Evolutionary conservation across 1,139 yeast genomes (phyloP).

Genomic region (Kodamaea ohmeri): DNA sequence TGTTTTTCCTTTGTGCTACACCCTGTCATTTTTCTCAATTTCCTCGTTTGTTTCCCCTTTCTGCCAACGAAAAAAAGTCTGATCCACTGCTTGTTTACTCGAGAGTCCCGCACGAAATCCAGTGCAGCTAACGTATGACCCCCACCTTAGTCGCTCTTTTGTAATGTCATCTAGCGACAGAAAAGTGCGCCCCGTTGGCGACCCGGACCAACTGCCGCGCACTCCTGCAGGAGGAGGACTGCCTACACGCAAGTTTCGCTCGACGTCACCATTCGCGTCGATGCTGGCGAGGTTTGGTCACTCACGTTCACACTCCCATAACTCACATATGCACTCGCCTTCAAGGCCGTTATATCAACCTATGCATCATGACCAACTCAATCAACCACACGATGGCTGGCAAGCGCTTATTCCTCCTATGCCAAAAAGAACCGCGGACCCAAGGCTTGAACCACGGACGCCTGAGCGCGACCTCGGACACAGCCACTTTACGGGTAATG

Average conservation of each 20-base stretch:
- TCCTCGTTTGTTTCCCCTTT: conserved; percentile 1
- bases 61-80: conserved; percentile 5
- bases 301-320: conserved; percentile 18
- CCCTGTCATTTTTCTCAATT: conserved; percentile 3
- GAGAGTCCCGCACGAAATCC: not conserved
- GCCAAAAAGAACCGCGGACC: conserved; percentile 20
- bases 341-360: conserved; percentile 16
- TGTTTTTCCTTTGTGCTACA: conserved; percentile 1
- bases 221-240: conserved; percentile 4
- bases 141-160: conserved; percentile 1
- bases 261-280: conserved; percentile 7
- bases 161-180: conserved; percentile 5
- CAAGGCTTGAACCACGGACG: conserved; percentile 2
- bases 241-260: conserved; percentile 12
- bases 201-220: not conserved
- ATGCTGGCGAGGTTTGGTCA: conserved; percentile 12
- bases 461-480: conserved; percentile 9
- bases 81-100: conserved; percentile 4
- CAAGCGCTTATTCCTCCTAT: conserved; percentile 29
- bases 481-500: no score
- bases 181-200: conserved; percentile 1
- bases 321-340: conserved; percentile 16
- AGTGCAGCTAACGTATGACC: conserved; percentile 4
- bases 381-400: conserved; percentile 17
- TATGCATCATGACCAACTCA: conserved; percentile 17